Evolutionary conservation across 768 basidiomycete genomes (phyloP).

Genomic region (Lentinula edodes): DNA sequence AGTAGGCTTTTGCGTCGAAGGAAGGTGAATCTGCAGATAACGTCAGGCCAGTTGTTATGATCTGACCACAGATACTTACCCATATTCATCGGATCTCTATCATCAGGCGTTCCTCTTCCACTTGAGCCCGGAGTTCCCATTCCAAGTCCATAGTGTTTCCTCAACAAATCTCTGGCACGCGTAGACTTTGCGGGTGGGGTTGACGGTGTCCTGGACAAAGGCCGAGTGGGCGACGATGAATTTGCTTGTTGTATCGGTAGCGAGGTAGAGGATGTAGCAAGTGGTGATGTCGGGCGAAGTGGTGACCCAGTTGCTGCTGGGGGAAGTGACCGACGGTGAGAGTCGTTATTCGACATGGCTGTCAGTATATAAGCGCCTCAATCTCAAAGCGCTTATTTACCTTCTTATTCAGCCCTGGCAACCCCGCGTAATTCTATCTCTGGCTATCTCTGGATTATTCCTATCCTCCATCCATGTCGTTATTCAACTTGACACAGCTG

Average conservation of each 20-base stretch:
- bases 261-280: neutral
- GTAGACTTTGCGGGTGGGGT: conserved; percentile 15
- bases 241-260: neutral
- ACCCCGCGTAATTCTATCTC: too few species aligned
- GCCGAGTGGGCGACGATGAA: neutral
- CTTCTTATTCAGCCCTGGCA: too few species aligned
- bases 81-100: conserved; percentile 77
- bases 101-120: conserved; percentile 31
- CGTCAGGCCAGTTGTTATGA: neutral
- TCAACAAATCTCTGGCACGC: conserved; percentile 68
- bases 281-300: neutral
- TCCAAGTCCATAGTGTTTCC: conserved; percentile 85
- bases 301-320: neutral
- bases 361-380: neutral
- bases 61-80: conserved; percentile 34
- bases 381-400: too few species aligned
- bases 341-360: neutral
- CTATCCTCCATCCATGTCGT: neutral
- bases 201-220: neutral
- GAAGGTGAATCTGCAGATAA: conserved; percentile 59
- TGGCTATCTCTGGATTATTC: too few species aligned
- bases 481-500: neutral
- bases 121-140: conserved; percentile 62
- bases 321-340: neutral
- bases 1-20: conserved; percentile 81